Conservation (phyloP, 73 alveolate species). For the Uronychia setigera region DNA sequence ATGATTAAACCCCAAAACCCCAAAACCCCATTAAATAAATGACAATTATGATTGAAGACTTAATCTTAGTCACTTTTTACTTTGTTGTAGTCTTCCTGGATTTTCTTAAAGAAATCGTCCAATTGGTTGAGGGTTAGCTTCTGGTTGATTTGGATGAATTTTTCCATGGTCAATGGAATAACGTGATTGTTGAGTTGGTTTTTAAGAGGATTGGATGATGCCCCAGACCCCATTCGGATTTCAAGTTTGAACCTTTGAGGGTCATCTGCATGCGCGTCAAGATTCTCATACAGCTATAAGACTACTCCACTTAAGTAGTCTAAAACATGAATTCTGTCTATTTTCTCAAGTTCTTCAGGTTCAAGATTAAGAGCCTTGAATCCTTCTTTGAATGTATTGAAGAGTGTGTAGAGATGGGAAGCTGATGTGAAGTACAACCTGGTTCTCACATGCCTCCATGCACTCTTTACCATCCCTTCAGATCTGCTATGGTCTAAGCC, state of each 20-base stretch:
- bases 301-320: constrained; percentile 78
- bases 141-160: constrained; percentile 36
- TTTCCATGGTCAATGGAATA: constrained; percentile 23
- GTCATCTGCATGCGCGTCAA: constrained; percentile 67
- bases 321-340: constrained; percentile 59
- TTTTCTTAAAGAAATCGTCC: constrained; percentile 31
- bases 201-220: not conserved
- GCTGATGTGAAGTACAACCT: constrained; percentile 93
- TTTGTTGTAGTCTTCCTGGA: no score
- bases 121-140: constrained; percentile 36
- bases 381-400: constrained; percentile 76
- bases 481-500: constrained; percentile 72
- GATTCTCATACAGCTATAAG: constrained; percentile 75
- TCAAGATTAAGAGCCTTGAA: constrained; percentile 36
- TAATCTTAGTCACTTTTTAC: no score
- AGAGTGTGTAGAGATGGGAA: constrained; percentile 86
- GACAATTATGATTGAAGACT: no score
- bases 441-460: constrained; percentile 93
- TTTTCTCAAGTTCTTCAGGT: constrained; percentile 52
- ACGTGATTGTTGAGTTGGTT: constrained; percentile 20
- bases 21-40: no score
- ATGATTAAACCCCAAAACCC: no score
- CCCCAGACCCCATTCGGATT: constrained; percentile 63
- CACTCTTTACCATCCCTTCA: constrained; percentile 79
- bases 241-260: constrained; percentile 82